Percentiles rank a stretch among this genome's conserved stretches.
Conservation (phyloP, 495 filamentous ascomycete species). For the Xylaria intraflava region DNA sequence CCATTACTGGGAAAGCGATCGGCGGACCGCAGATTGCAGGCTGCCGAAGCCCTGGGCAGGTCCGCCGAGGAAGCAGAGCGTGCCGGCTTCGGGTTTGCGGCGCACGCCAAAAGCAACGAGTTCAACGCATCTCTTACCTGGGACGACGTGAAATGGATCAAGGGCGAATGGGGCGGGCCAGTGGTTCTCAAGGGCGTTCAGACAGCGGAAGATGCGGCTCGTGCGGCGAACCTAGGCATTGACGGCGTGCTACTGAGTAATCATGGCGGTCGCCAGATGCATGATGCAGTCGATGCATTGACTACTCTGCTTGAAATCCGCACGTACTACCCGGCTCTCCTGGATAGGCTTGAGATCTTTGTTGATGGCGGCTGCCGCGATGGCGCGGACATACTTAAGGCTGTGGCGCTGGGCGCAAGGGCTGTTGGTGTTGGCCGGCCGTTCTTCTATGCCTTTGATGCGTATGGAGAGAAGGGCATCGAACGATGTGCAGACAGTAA, state of each 20-base stretch:
- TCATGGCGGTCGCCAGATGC: slow-evolving; percentile 81
- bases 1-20: slow-evolving; percentile 53
- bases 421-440: slow-evolving; percentile 82
- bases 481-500: slow-evolving; percentile 36
- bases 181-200: slow-evolving; percentile 84
- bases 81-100: slow-evolving; percentile 17
- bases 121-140: slow-evolving; percentile 74
- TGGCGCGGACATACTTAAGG: slow-evolving; percentile 83
- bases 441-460: slow-evolving; percentile 78
- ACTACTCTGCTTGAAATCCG: slow-evolving; percentile 67
- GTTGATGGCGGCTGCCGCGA: slow-evolving; percentile 76
- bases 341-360: slow-evolving; percentile 71
- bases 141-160: slow-evolving; percentile 85
- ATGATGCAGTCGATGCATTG: slow-evolving; percentile 81
- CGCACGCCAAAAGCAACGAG: slow-evolving; percentile 27
- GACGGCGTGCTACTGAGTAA: slow-evolving; percentile 80
- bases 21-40: slow-evolving; percentile 42
- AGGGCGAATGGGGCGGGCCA: slow-evolving; percentile 72
- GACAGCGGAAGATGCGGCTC: slow-evolving; percentile 74
- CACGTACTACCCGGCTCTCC: slow-evolving; percentile 50
- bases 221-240: slow-evolving; percentile 62
- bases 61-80: slow-evolving; percentile 27
- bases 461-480: slow-evolving; percentile 76
- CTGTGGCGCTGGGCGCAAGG: slow-evolving; percentile 73
- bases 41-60: slow-evolving; percentile 40